Evolutionary conservation across 352 stramenopile genomes (phyloP).

Genomic region (Globisporangium emineosum): DNA sequence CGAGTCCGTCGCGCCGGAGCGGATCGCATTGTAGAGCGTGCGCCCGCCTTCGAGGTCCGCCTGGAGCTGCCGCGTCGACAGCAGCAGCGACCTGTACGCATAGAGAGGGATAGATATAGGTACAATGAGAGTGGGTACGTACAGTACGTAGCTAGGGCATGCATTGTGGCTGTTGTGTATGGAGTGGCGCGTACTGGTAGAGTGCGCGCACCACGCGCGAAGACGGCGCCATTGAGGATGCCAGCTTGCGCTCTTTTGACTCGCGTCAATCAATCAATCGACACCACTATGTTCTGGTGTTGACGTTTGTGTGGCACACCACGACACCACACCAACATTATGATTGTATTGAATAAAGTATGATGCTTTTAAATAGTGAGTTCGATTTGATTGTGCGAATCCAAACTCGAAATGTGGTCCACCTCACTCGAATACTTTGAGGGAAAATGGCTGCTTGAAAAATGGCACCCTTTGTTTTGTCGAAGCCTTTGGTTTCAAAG

Average conservation of each 20-base stretch:
- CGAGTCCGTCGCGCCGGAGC: slow-evolving; percentile 57
- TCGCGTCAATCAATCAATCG: not conserved
- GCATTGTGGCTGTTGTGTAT: not conserved
- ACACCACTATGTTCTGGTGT: not conserved
- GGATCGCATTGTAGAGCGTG: slow-evolving; percentile 62
- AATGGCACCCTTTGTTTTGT: too few species aligned
- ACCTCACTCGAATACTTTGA: not conserved
- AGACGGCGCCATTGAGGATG: slow-evolving; percentile 11
- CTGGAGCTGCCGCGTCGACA: slow-evolving; percentile 54
- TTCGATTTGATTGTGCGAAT: not conserved
- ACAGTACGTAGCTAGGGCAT: not conserved
- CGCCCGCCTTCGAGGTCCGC: slow-evolving; percentile 38
- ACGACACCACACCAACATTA: not conserved
- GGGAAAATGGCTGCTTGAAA: not conserved
- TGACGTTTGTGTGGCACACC: not conserved
- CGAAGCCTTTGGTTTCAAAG: not conserved
- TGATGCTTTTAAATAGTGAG: not conserved
- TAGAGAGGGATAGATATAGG: not conserved
- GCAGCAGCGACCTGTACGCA: slow-evolving; percentile 40
- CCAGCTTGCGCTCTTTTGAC: slow-evolving; percentile 2
- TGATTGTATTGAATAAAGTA: not conserved
- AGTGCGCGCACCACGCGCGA: slow-evolving; percentile 35
- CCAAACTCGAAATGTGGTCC: too few species aligned
- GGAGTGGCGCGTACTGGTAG: slow-evolving; percentile 28
- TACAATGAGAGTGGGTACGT: not conserved